A percentile compares a stretch with the other conserved stretches of the same genome.
Evolutionary conservation across 495 filamentous ascomycete genomes (phyloP).

Genomic region (Aspergillus indologenus): DNA sequence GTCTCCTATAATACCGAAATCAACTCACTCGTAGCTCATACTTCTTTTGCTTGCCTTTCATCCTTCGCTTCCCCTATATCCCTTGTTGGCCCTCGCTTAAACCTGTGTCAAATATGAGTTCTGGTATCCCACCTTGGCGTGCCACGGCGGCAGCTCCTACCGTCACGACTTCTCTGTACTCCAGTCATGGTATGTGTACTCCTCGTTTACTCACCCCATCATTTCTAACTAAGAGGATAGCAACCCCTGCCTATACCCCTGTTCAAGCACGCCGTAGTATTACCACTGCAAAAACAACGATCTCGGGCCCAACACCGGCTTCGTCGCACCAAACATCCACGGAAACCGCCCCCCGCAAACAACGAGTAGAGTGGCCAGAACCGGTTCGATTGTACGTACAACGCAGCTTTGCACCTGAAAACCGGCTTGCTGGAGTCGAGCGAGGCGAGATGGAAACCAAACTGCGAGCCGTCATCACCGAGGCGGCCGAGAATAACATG

Average conservation of each 20-base stretch:
- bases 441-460: conserved; percentile 74
- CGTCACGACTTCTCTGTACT: conserved; percentile 24
- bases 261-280: conserved; percentile 52
- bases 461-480: conserved; percentile 79
- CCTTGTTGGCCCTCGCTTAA: conserved; percentile 10
- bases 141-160: conserved; percentile 31
- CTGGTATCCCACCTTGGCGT: conserved; percentile 44
- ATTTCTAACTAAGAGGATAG: conserved; percentile 17
- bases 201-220: background rate
- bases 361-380: conserved; percentile 65
- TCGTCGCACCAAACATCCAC: conserved; percentile 20
- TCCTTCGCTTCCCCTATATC: conserved; percentile 12
- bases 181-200: conserved; percentile 33
- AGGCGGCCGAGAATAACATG: conserved; percentile 65
- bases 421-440: conserved; percentile 61
- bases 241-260: conserved; percentile 47
- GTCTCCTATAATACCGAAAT: conserved; percentile 8
- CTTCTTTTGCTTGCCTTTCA: conserved; percentile 17
- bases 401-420: conserved; percentile 72
- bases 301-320: conserved; percentile 27
- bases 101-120: conserved; percentile 33
- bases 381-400: conserved; percentile 80
- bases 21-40: conserved; percentile 15
- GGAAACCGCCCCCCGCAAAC: conserved; percentile 29
- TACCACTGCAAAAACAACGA: conserved; percentile 23